Base-by-base conservation (phyloP, 192 early-diverging fungal genomes). In the Entomortierella beljakovae region DNA sequence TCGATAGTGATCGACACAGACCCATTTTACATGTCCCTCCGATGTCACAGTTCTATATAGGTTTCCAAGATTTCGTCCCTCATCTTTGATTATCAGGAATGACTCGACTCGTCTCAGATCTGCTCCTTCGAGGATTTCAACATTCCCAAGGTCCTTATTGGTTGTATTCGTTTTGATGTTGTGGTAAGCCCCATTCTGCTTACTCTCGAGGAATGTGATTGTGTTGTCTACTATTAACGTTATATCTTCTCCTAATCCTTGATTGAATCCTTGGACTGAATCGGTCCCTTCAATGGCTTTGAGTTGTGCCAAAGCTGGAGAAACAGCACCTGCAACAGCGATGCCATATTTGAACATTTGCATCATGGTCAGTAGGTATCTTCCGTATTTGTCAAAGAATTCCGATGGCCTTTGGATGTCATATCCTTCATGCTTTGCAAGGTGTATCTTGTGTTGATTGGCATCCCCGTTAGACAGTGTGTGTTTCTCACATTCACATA, bases 1-100 rank as follows among this genome's bases (percentile, higher is more conserved):
- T 0, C 43, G 54, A 33, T 68, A 58, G 22, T 68, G 65, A 35
- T 68, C 56, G 31, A 34, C 23, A 25, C 65, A 68, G 0, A 68
- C 65, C 65, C 65, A 68, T 46, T 68, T 68, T 42, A 58, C 56
- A 26, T 68, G 29, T 31, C 56, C 65, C 20, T 58, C 56, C 0
- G 25, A 13, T 1, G 46, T 58, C 3, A 55, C 25, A 16, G 20
- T 58, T 25, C 65, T 2, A 51, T 50, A 68, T 32, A 68, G 46
- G 18, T 68, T 58, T 0, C 65, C 65, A n/a, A 68, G 46, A 0
- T 15, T 20, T 15, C 37, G 40, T 3, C 28, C 32, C 4, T 68
- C 3, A 18, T 68, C 56, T 1, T 37, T 32, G 25, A 11, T 29
- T 1, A 0, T 8, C 5, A 58, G 22, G 46, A 43, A 58, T 7